Base-by-base conservation (phyloP, 306 rosid genomes). In the Inga oerstediana region DNA sequence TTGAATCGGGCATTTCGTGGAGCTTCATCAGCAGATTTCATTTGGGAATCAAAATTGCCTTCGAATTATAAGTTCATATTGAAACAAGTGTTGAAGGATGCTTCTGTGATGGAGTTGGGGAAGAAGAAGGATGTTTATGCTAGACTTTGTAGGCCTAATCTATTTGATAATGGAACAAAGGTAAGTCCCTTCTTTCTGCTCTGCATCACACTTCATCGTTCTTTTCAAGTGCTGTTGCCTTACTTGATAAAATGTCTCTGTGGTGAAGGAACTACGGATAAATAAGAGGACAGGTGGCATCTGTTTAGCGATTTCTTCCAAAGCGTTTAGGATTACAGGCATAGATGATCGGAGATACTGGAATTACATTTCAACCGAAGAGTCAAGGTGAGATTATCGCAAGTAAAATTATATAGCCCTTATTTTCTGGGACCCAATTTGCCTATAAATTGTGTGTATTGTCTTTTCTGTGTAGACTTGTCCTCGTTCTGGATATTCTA, bases 281-380 rank as follows among this genome's bases (percentile, higher is more conserved):
- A 94, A 95, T 72, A 95, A 93, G 84, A 87, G 74, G 64, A 87
- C 85, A 0, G 97, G 98, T 80, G 92, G 90, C 2, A 44, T 92
- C 44, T 89, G 88, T 82, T 76, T 93, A 83, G 90, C 91, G 30
- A 89, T 93, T 84, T 92, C 94, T 48, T 93, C 93, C 16, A 92
- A 87, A 84, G 93, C 90, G 1, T 86, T 95, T 27, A 87, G 85
- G 81, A 93, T 95, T 73, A 95, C 98, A 1, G 98, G 98, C 85
- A 93, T 95, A 22, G 97, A 91, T 88, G 98, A 93, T 80, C 87
- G 98, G 74, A 93, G 98, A 89, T 95, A 95, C 80, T 95, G 98
- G 98, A 93, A 88, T 72, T 89, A 86, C 88, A 88, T 95, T 84
- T 72, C 91, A 0, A 87, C 91, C 0, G 85, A 88, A 75, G 98